Conservation (phyloP, 2,329 filamentous ascomycete genomes). For the Hymenoscyphus infarciens region DNA sequence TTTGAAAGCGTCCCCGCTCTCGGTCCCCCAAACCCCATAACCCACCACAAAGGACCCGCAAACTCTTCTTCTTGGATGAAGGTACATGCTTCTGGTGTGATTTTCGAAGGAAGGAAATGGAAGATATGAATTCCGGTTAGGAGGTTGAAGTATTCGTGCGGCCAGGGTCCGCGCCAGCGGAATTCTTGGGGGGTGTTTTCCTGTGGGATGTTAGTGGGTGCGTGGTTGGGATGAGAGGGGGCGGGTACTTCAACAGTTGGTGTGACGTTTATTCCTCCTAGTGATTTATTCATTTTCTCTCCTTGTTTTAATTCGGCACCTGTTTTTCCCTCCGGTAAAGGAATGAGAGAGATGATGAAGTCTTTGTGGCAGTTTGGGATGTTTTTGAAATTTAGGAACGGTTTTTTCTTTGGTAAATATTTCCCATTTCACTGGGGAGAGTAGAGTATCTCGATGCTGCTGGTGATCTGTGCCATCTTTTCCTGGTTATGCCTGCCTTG, state of each 20-base stretch:
- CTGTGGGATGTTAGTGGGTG: background rate
- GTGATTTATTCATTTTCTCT: conserved; percentile 3
- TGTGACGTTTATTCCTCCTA: conserved; percentile 2
- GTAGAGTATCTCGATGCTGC: background rate
- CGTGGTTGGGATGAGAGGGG: too few species aligned
- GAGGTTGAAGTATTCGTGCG: conserved; percentile 6
- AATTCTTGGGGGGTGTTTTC: conserved; percentile 2
- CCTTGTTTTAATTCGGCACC: conserved; percentile 1
- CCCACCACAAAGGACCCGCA: background rate
- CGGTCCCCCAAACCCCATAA: conserved; percentile 2
- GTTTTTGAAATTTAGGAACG: conserved; percentile 1
- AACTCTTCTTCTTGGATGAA: conserved; percentile 7
- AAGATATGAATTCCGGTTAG: conserved; percentile 7
- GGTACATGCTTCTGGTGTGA: background rate
- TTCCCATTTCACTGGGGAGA: background rate
- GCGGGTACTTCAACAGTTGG: conserved; percentile 7
- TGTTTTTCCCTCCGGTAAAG: conserved; percentile 1
- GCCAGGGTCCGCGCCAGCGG: conserved; percentile 11
- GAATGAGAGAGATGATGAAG: conserved; percentile 2
- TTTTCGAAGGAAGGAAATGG: background rate
- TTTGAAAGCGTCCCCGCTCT: background rate
- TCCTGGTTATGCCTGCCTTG: too few species aligned
- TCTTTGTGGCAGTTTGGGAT: conserved; percentile 2
- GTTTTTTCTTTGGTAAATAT: background rate
- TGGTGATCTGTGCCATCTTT: conserved; percentile 1